Conservation (phyloP, 257 asterid species). For the Ilex aquifolium region DNA sequence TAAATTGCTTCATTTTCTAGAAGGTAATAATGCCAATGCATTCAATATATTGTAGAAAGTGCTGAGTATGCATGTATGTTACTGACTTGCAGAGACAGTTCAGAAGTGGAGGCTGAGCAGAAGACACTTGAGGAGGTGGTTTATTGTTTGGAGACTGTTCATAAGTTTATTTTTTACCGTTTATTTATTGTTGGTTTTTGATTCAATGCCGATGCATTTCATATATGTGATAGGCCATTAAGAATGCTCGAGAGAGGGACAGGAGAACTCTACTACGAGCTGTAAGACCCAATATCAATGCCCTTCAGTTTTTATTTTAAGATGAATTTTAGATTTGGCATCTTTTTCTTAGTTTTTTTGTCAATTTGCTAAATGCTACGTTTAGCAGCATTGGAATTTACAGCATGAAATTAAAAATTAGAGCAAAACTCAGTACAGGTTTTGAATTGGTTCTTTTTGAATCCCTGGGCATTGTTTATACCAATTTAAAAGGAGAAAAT, state of each 20-base stretch:
- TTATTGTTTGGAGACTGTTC: constrained; percentile 12
- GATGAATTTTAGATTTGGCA: neutral
- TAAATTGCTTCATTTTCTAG: neutral
- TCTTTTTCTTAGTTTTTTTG: neutral
- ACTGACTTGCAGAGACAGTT: constrained; percentile 48
- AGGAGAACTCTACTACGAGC: constrained; percentile 72
- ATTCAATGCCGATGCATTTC: neutral
- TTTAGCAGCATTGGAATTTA: too few relatives aligned
- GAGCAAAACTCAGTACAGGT: too few relatives aligned
- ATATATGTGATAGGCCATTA: constrained; percentile 57
- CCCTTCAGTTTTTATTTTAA: neutral
- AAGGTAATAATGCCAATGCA: neutral
- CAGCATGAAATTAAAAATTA: too few relatives aligned
- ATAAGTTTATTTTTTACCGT: too few relatives aligned
- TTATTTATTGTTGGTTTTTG: neutral
- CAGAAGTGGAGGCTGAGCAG: constrained; percentile 84
- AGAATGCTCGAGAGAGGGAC: constrained; percentile 93
- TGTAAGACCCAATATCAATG: constrained; percentile 32
- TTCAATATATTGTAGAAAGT: neutral
- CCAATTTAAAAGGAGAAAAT: too few relatives aligned
- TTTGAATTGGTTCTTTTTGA: too few relatives aligned
- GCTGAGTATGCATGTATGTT: constrained; percentile 3
- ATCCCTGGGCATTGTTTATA: too few relatives aligned
- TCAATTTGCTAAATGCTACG: neutral
- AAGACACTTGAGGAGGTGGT: constrained; percentile 73